Evolutionary conservation across 2,329 filamentous ascomycete genomes (phyloP).

Genomic region (Hymenoscyphus repandus): DNA sequence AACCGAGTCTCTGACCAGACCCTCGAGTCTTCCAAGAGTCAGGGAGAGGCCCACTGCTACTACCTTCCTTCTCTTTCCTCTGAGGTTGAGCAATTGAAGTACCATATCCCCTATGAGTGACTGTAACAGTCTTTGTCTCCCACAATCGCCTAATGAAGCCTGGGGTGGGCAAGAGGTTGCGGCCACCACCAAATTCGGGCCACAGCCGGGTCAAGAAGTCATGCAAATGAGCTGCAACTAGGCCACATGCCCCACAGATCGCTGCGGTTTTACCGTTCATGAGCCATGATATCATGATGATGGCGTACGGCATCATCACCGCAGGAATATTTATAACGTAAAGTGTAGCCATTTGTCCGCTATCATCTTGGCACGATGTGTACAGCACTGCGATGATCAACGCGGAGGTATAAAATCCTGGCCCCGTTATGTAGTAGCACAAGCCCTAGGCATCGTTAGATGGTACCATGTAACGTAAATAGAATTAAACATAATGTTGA

Average conservation of each 20-base stretch:
- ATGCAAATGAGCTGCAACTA: conserved; percentile 82
- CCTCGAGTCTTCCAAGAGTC: conserved; percentile 6
- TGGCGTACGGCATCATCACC: conserved; percentile 73
- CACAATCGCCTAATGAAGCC: conserved; percentile 65
- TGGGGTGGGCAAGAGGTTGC: conserved; percentile 72
- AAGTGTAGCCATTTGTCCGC: conserved; percentile 69
- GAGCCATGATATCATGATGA: conserved; percentile 71
- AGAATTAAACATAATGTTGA: background rate
- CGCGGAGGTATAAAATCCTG: conserved; percentile 51
- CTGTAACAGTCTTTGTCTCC: conserved; percentile 38
- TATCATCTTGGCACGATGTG: conserved; percentile 80
- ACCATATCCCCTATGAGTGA: conserved; percentile 53
- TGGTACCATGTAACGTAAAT: background rate
- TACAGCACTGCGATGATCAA: conserved; percentile 78
- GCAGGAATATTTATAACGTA: conserved; percentile 80
- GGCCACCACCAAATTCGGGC: conserved; percentile 81
- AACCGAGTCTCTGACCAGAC: conserved; percentile 4
- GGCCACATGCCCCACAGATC: conserved; percentile 65
- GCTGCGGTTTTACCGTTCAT: conserved; percentile 53
- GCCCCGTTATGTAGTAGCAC: conserved; percentile 44
- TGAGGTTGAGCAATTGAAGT: conserved; percentile 46
- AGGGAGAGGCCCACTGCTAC: conserved; percentile 1
- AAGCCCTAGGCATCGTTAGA: conserved; percentile 39
- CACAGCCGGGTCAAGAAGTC: conserved; percentile 87
- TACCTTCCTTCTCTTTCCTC: background rate